phyloP scores from a whole-genome alignment of 2,329 filamentous ascomycete species.

The Colletotrichum eleusines region DNA sequence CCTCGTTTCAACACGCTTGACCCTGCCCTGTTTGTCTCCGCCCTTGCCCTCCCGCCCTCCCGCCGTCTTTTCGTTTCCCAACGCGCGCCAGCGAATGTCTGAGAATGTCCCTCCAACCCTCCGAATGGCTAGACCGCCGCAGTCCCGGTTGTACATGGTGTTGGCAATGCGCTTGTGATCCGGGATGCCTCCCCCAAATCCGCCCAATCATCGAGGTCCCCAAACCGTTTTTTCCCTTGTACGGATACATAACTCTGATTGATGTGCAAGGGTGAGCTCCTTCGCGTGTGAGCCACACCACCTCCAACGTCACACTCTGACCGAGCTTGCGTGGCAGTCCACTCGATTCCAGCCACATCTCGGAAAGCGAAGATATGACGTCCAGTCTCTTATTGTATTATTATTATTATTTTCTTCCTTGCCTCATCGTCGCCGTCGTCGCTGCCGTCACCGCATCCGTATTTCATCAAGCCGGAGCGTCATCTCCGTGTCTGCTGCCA shows the following conservation, averaged over 20 bases:
- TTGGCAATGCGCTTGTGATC: conserved; percentile 26
- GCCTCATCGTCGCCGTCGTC: neutral
- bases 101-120: neutral
- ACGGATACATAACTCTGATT: neutral
- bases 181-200: neutral
- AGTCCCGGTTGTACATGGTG: conserved; percentile 5
- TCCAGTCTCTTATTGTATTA: neutral
- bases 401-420: too few species aligned
- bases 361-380: conserved; percentile 20
- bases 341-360: conserved; percentile 31
- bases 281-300: conserved; percentile 37
- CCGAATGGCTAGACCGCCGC: conserved; percentile 21
- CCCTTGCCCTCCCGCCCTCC: neutral
- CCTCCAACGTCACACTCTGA: conserved; percentile 36
- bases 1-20: conserved; percentile 33
- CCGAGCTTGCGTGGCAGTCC: conserved; percentile 14
- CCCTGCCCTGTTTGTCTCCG: conserved; percentile 30
- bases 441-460: neutral
- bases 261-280: conserved; percentile 32
- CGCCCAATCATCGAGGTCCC: conserved; percentile 34
- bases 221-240: neutral
- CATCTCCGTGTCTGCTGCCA: conserved; percentile 19
- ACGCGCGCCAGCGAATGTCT: conserved; percentile 4
- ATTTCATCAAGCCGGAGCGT: conserved; percentile 26
- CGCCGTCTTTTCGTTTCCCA: neutral